Evolutionary conservation across 345 rosid genomes (phyloP), one percentile per base, ranked within the genome.

Genomic region (Arabidopsis suecica): DNA sequence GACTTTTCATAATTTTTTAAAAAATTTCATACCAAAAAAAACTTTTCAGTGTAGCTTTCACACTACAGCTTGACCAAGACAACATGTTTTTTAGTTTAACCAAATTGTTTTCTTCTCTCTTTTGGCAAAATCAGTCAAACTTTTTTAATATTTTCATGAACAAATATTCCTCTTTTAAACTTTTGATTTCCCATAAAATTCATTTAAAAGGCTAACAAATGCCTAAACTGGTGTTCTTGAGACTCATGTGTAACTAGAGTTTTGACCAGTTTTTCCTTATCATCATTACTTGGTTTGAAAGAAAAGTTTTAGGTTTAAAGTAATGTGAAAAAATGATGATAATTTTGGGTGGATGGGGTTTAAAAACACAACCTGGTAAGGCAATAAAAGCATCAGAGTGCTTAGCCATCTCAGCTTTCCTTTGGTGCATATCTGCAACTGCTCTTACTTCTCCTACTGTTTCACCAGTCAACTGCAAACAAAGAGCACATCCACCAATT

Each of bases 371-470:
- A 94, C 98, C 99, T 87, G 99, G 99, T 68, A 95, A 92, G 85
- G 99, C 99, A 85, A 95, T 92, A 83, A 95, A 95, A 75, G 96
- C 99, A 87, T 95, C 99, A 75, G 99, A 95, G 84, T 90, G 99
- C 90, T 90, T 95, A 74, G 99, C 97, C 97, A 95, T 95, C 91
- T 95, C 99, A 49, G 97, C 98, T 80, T 95, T 95, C 79, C 99
- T 89, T 86, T 95, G 98, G 77, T 95, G 99, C 99, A 95, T 95
- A 77, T 82, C 99, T 74, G 98, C 96, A 62, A 95, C 97, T 69
- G 99, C 99, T 86, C 91, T 95, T 84, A 95, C 98, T 85, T 95
- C 99, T 82, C 99, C 97, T 57, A 95, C 97, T 79, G 99, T 95
- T 84, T 88, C 96, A 78, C 99, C 99, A 86, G 99, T 95, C 84